Percentiles rank a stretch among this genome's conserved stretches.
Conservation (phyloP, 169 alveolate genomes). For the Plasmodium coatneyi region DNA sequence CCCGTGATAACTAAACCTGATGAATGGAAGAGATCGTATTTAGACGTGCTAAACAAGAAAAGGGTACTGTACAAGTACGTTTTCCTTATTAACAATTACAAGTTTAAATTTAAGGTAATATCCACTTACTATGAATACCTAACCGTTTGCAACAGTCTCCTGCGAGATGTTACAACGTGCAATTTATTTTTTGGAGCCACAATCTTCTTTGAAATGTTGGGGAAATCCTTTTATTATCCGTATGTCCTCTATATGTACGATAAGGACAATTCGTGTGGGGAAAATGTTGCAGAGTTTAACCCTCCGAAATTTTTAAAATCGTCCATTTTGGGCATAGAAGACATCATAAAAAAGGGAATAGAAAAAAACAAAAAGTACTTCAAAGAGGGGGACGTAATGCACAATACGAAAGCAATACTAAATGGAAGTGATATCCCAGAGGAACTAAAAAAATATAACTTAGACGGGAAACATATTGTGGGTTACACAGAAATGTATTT, state of each 20-base stretch:
- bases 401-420: conserved; percentile 3
- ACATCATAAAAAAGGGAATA: conserved; percentile 54
- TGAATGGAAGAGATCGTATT: conserved; percentile 5
- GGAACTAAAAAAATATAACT: conserved; percentile 27
- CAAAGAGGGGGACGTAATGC: background rate
- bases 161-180: conserved; percentile 66
- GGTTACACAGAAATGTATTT: conserved; percentile 83
- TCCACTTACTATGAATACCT: conserved; percentile 71
- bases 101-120: conserved; percentile 56
- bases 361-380: conserved; percentile 30
- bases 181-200: conserved; percentile 35
- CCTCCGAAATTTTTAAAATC: conserved; percentile 43
- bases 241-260: conserved; percentile 54
- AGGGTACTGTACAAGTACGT: conserved; percentile 58
- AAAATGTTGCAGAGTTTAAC: background rate
- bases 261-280: conserved; percentile 1
- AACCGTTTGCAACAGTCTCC: conserved; percentile 42
- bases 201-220: conserved; percentile 67
- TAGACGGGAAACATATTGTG: conserved; percentile 52
- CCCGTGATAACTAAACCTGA: conserved; percentile 20
- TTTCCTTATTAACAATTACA: conserved; percentile 52
- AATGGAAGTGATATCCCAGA: conserved; percentile 7
- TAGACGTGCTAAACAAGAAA: conserved; percentile 38
- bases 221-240: conserved; percentile 67
- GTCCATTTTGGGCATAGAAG: conserved; percentile 40